Evolutionary conservation across 805 yeast species (phyloP), one percentile per base, ranked within the genome.

Genomic region (Wickerhamiella brachini): DNA sequence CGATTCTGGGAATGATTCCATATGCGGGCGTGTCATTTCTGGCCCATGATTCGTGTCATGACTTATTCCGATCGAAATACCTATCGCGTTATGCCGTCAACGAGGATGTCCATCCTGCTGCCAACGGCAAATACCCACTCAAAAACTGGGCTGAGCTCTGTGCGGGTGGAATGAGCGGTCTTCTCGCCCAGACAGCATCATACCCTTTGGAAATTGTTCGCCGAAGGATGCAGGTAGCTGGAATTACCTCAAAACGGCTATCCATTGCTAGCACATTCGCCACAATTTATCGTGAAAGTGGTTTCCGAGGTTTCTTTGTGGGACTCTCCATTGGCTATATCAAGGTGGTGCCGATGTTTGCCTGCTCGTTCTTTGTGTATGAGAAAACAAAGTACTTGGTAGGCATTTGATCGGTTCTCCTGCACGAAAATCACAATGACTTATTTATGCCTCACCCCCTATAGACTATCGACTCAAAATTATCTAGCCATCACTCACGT

Each of bases 1-100:
- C 98, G 0, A 81, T 93, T 45, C 60, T 89, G 42, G 98, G 98
- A 10, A 89, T 93, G 95, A 74, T 93, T 21, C 98, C 98, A 1
- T 93, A 93, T 64, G 98, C 98, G 1, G 98, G 98, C 10, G 97
- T 90, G 3, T 85, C 96, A 3, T 93, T 93, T 62, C 85, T 88
- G 68, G 85, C 95, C 3, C 97, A 93, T 67, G 98, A 93, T 68
- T 65, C 80, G 51, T 72, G 89, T 52, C 97, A 90, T 67, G 98
- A 93, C 67, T 60, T 89, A 1, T 78, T 93, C 62, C 72, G 95
- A 55, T 72, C 83, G n/a, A 71, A 73, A 12, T 50, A 62, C 12
- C 65, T 89, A 5, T 71, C 80, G 1, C 67, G 70, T 13, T 77
- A 78, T 41, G 65, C 73, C 4, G 71, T 69, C 23, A 54, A 58